phyloP scores from a whole-genome alignment of 768 basidiomycete species.

The Tricholoma flavovirens region DNA sequence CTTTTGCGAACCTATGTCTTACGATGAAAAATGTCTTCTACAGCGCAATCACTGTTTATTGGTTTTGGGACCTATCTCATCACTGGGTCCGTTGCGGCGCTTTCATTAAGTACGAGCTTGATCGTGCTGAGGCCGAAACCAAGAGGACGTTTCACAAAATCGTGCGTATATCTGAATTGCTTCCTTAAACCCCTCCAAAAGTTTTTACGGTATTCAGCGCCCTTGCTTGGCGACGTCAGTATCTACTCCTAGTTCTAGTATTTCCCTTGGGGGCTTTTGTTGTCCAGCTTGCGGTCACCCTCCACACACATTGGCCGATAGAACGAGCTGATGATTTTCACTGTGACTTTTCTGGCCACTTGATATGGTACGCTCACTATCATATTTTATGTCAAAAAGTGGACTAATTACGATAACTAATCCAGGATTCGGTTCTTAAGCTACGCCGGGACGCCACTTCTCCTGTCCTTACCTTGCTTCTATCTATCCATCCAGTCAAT shows the following conservation, averaged over 20 bases:
- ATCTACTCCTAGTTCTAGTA: conserved; percentile 37
- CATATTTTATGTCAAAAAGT: background rate
- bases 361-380: conserved; percentile 51
- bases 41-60: conserved; percentile 41
- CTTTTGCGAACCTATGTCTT: background rate
- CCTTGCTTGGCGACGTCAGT: conserved; percentile 44
- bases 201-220: conserved; percentile 26
- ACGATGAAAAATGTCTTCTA: too few species aligned
- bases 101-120: conserved; percentile 38
- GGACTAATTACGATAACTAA: background rate
- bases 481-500: conserved; percentile 42
- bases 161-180: conserved; percentile 20
- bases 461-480: conserved; percentile 47
- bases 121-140: conserved; percentile 36
- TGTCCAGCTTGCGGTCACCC: conserved; percentile 36
- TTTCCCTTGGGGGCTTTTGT: conserved; percentile 44
- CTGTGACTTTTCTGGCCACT: conserved; percentile 51
- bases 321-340: conserved; percentile 45
- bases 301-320: conserved; percentile 36
- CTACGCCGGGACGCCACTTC: conserved; percentile 52
- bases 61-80: conserved; percentile 38
- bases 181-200: background rate
- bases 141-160: conserved; percentile 29
- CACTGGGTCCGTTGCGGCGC: conserved; percentile 37
- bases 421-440: conserved; percentile 58